Conservation (phyloP, 1,139 yeast genomes). For the Suhomyces bolitotheri region DNA sequence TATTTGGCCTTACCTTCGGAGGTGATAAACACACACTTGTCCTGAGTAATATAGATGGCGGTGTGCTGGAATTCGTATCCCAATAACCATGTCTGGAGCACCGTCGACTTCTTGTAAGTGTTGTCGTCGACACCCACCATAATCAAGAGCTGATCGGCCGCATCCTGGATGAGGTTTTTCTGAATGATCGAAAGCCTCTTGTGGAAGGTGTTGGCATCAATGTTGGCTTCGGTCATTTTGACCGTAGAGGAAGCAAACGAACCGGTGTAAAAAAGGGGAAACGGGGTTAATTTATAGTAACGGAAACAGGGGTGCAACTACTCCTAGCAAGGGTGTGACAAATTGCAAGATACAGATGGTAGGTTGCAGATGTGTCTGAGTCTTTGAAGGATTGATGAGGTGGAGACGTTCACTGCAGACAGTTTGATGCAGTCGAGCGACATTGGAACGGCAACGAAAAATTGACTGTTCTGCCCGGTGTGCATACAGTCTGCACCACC, state of each 20-base stretch:
- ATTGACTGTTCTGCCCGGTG: slow-evolving; percentile 1
- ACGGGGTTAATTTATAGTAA: not conserved
- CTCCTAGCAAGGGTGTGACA: not conserved
- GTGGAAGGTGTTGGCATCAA: slow-evolving; percentile 42
- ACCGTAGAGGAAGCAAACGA: not conserved
- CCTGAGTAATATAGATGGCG: slow-evolving; percentile 62
- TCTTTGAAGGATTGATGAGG: not conserved
- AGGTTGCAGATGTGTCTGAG: not conserved
- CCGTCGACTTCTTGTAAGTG: slow-evolving; percentile 87
- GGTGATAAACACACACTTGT: slow-evolving; percentile 67
- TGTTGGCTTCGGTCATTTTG: slow-evolving; percentile 34
- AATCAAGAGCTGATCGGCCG: slow-evolving; percentile 53
- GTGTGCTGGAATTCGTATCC: slow-evolving; percentile 97
- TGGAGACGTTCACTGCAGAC: not conserved
- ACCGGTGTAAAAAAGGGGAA: not conserved
- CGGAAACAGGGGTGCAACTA: too few relatives aligned
- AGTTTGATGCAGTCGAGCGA: not conserved
- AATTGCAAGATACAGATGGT: not conserved
- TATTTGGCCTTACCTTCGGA: slow-evolving; percentile 88
- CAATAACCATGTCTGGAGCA: slow-evolving; percentile 85
- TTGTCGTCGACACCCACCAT: slow-evolving; percentile 86
- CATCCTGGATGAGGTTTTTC: slow-evolving; percentile 39
- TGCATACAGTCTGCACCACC: slow-evolving; percentile 1
- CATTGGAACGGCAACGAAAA: slow-evolving; percentile 3
- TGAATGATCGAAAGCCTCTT: slow-evolving; percentile 44